phyloP scores from a whole-genome alignment of 2,329 filamentous ascomycete genomes.

The Ceratocystis cubensis region DNA sequence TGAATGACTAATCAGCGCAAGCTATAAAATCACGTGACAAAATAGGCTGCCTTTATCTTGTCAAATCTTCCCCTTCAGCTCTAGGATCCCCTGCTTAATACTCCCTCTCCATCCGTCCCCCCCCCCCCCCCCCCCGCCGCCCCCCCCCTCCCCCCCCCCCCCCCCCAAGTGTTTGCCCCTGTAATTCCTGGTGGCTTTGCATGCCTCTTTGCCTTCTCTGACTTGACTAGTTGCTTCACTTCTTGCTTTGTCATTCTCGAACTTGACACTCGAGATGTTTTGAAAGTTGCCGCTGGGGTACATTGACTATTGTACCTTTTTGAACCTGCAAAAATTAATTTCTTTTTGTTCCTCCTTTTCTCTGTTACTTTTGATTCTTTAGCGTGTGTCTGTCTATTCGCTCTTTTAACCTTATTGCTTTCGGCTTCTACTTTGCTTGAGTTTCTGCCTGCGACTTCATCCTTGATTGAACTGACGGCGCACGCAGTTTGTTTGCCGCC shows the following conservation, averaged over 20 bases:
- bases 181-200: not conserved
- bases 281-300: not conserved
- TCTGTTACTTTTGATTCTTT: conserved; percentile 3
- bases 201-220: not conserved
- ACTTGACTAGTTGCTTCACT: not conserved
- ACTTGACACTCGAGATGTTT: not conserved
- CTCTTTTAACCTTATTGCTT: too few species aligned
- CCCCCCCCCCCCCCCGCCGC: too few species aligned
- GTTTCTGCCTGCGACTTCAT: too few species aligned
- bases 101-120: not conserved
- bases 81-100: not conserved
- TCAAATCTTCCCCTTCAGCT: not conserved
- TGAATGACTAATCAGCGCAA: not conserved
- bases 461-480: not conserved
- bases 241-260: not conserved
- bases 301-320: not conserved
- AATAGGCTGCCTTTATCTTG: not conserved
- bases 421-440: too few species aligned
- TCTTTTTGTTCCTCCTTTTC: not conserved
- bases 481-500: too few species aligned
- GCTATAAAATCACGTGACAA: not conserved
- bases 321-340: not conserved
- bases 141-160: too few species aligned
- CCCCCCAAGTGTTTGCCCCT: not conserved
- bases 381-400: not conserved